phyloP scores from a whole-genome alignment of 129 eudicot species.

The Oenanthe sinensis region DNA sequence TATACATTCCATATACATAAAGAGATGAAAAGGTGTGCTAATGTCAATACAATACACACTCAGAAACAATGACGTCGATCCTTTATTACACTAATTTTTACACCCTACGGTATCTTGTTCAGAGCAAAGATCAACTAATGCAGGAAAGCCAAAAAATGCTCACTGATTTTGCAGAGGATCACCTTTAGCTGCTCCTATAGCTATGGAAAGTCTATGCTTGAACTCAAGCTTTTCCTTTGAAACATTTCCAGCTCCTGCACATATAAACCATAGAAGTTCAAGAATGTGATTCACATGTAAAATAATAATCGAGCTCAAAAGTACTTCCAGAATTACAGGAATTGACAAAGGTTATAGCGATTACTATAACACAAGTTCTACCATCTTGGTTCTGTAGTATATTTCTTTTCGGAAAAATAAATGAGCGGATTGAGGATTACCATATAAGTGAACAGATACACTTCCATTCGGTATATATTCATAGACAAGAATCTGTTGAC shows the following conservation, averaged over 20 bases:
- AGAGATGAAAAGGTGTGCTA: background rate
- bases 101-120: slow-evolving; percentile 9
- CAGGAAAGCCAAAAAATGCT: slow-evolving; percentile 94
- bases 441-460: slow-evolving; percentile 89
- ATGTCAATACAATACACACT: background rate
- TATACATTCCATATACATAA: background rate
- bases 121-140: slow-evolving; percentile 46
- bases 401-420: slow-evolving; percentile 5
- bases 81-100: background rate
- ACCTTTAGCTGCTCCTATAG: slow-evolving; percentile 99
- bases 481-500: slow-evolving; percentile 80
- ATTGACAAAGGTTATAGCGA: background rate
- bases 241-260: slow-evolving; percentile 73
- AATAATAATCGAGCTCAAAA: background rate
- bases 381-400: background rate
- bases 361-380: background rate
- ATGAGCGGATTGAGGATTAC: slow-evolving; percentile 34
- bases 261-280: slow-evolving; percentile 13
- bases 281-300: background rate
- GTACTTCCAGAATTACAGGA: background rate
- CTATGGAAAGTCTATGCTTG: slow-evolving; percentile 90
- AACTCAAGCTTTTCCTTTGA: slow-evolving; percentile 82
- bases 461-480: slow-evolving; percentile 96
- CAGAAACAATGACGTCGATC: background rate
- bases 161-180: slow-evolving; percentile 99